Percentiles rank a stretch among this genome's conserved stretches.
Evolutionary conservation across 176 grass and related monocot genomes (phyloP).

Genomic region (Neostapfia colusana): DNA sequence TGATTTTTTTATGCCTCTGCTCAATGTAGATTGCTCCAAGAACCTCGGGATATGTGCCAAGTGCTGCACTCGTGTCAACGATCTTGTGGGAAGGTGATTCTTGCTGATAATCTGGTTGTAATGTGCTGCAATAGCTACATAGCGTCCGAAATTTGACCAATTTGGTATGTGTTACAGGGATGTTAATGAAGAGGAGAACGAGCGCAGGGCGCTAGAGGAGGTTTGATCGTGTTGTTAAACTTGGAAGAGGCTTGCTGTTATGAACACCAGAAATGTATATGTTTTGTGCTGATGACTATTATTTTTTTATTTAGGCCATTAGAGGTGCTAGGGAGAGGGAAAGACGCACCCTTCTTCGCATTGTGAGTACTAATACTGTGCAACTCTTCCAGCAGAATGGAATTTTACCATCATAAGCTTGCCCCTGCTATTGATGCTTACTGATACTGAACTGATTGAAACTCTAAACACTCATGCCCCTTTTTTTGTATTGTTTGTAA

Average conservation of each 20-base stretch:
- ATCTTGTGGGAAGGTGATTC: conserved; percentile 75
- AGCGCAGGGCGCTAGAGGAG: conserved; percentile 61
- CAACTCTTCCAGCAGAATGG: conserved; percentile 22
- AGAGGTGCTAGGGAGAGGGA: conserved; percentile 86
- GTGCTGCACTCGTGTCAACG: conserved; percentile 52
- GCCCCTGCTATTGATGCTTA: not conserved
- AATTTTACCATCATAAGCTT: conserved; percentile 19
- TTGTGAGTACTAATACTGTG: conserved; percentile 51
- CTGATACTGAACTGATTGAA: not conserved
- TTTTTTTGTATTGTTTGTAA: not conserved
- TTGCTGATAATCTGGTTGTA: conserved; percentile 14
- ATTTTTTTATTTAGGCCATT: conserved; percentile 57
- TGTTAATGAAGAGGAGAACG: conserved; percentile 39
- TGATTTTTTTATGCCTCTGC: not conserved
- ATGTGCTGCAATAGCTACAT: not conserved
- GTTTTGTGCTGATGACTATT: conserved; percentile 28
- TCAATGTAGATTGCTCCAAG: conserved; percentile 75
- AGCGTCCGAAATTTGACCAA: not conserved
- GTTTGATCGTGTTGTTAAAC: conserved; percentile 32
- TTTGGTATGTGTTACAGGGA: conserved; percentile 38
- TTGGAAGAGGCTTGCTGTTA: not conserved
- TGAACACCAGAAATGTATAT: conserved; percentile 9
- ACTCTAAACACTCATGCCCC: not conserved
- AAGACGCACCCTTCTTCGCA: conserved; percentile 75
- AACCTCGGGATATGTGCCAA: conserved; percentile 77